Evolutionary conservation across 345 rosid species (phyloP), one percentile per base, ranked within the genome.

Genomic region (Ailanthus altissimus): DNA sequence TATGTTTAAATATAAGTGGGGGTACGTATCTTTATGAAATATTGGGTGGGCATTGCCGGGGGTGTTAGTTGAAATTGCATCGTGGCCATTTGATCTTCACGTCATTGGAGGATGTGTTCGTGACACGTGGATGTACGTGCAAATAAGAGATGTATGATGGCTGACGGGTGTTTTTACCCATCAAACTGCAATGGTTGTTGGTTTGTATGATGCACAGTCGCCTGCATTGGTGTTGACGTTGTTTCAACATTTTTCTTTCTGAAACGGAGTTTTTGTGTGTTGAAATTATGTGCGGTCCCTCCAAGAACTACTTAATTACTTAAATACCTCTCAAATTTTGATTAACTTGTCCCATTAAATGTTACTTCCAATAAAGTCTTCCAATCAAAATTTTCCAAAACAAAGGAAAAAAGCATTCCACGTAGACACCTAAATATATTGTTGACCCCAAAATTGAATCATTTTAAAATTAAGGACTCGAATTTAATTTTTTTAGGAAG

Each of bases 61-160:
- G 59, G 72, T 73, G 75, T 73, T 81, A 81, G 78, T 61, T 81
- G 84, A 51, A 32, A 36, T 46, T 4, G 26, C 13, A 15, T 47
- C 0, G 13, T 50, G 74, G 46, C 83, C 80, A 71, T 72, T 32
- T 6, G 75, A 80, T 80, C 49, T 28, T 65, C 80, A 64, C 57
- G 70, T 18, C 15, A 81, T 81, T 58, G 3, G 6, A 72, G 15
- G 80, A 78, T 7, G 38, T 50, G 51, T 26, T 46, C 0, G 13
- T 6, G 76, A 76, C 74, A 70, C 79, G 76, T 75, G 70, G 71
- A 25, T 2, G n/a, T 16, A 25, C 61, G n/a, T n/a, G n/a, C n/a
- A n/a, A 74, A 61, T 54, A 76, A n/a, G 67, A 70, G 72, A 70
- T 76, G 79, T 73, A 36, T 56, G 73, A 63, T 26, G n/a, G n/a